Evolutionary conservation across 352 stramenopile genomes (phyloP).

Genomic region (Globisporangium paddicum): DNA sequence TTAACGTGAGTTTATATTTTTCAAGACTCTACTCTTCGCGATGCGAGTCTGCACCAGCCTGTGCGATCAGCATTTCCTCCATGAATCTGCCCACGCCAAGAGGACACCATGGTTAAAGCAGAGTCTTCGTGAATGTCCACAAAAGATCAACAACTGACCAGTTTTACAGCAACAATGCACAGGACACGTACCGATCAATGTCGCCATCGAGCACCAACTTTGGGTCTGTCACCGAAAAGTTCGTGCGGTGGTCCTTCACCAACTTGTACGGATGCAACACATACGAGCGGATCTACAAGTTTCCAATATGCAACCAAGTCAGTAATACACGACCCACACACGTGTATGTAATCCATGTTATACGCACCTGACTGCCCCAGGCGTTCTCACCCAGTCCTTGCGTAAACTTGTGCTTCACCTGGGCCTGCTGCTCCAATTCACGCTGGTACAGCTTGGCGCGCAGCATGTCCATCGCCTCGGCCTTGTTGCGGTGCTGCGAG

Average conservation of each 20-base stretch:
- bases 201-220: conserved; percentile 90
- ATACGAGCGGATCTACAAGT: conserved; percentile 94
- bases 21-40: background rate
- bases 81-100: conserved; percentile 37
- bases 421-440: conserved; percentile 48
- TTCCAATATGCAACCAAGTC: background rate
- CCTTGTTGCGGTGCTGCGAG: conserved; percentile 93
- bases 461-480: conserved; percentile 87
- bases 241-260: conserved; percentile 95
- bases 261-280: conserved; percentile 97
- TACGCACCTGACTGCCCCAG: conserved; percentile 48
- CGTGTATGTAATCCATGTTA: conserved; percentile 29
- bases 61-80: conserved; percentile 60
- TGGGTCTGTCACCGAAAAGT: conserved; percentile 85
- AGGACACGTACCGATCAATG: conserved; percentile 42
- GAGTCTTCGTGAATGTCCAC: background rate
- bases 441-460: conserved; percentile 69
- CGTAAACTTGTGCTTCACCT: conserved; percentile 43
- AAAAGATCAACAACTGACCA: background rate
- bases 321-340: conserved; percentile 39
- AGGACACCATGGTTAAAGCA: background rate
- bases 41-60: conserved; percentile 15
- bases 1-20: background rate
- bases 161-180: background rate
- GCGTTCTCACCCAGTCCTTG: conserved; percentile 71